Evolutionary conservation across 129 eudicot species (phyloP).

Genomic region (Flaveria trinervia): DNA sequence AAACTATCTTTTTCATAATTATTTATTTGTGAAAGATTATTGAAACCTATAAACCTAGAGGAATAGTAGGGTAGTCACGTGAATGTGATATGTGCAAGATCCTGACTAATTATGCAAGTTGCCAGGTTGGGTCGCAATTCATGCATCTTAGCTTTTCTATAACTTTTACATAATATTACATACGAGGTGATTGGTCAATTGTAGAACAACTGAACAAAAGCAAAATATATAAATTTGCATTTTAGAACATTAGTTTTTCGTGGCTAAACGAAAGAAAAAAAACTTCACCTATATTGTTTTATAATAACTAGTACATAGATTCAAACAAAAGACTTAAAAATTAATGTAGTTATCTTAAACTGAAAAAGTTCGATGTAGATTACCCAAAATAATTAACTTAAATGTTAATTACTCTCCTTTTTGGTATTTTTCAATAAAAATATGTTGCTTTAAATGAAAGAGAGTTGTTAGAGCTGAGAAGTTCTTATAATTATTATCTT

Average conservation of each 20-base stretch:
- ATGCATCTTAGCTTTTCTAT: constrained; percentile 7
- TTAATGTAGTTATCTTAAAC: background rate
- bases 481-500: background rate
- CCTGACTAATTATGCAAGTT: constrained; percentile 4
- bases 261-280: background rate
- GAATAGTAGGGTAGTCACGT: constrained; percentile 23
- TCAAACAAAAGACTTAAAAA: background rate
- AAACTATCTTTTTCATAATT: background rate
- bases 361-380: background rate
- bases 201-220: background rate
- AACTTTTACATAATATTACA: background rate
- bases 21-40: background rate
- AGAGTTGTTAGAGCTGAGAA: background rate
- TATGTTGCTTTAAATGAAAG: background rate
- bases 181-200: background rate
- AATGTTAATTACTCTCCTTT: background rate
- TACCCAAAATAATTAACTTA: background rate
- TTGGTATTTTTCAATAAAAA: background rate
- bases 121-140: constrained; percentile 9
- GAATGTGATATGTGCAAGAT: constrained; percentile 28
- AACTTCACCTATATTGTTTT: background rate
- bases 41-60: background rate
- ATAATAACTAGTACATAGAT: background rate
- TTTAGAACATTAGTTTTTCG: background rate
- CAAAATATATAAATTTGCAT: background rate